Percentiles rank a stretch among this genome's conserved stretches.
Conservation (phyloP, 176 grass and related monocot species). For the Oryza coarctata region DNA sequence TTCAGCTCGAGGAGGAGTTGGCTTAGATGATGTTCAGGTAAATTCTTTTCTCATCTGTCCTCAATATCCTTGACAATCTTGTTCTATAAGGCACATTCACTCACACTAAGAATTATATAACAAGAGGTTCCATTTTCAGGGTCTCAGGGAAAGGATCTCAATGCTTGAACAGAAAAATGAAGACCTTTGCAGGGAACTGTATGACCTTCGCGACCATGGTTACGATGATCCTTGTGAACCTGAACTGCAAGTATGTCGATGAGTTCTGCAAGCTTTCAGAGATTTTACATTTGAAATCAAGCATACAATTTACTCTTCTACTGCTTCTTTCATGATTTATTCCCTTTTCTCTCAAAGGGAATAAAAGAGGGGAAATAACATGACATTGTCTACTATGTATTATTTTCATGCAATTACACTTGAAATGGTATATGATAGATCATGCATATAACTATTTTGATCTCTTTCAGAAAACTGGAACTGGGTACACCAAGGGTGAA, state of each 20-base stretch:
- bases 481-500: slow-evolving; percentile 66
- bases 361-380: slow-evolving; percentile 18
- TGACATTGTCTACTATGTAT: slow-evolving; percentile 8
- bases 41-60: slow-evolving; percentile 12
- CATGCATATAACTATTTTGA: slow-evolving; percentile 19
- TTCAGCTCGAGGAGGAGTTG: slow-evolving; percentile 69
- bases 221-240: slow-evolving; percentile 56
- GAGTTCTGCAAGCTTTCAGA: slow-evolving; percentile 21
- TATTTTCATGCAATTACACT: neutral
- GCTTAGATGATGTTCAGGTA: slow-evolving; percentile 89
- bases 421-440: slow-evolving; percentile 25
- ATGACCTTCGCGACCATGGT: slow-evolving; percentile 48
- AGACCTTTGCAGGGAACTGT: slow-evolving; percentile 82
- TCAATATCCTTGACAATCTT: neutral
- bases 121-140: slow-evolving; percentile 52
- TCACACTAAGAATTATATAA: slow-evolving; percentile 32
- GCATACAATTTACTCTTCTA: neutral
- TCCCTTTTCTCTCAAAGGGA: neutral
- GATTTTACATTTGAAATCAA: slow-evolving; percentile 30
- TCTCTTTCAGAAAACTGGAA: slow-evolving; percentile 71
- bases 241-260: slow-evolving; percentile 66
- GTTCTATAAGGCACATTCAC: neutral
- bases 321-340: slow-evolving; percentile 18
- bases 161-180: slow-evolving; percentile 95
- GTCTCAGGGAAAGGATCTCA: slow-evolving; percentile 85